These are phyloP conservation scores for Fusarium sp. DNA, from an alignment of 2,329 filamentous ascomycete genomes.

Conservation along the genomic window DNA sequence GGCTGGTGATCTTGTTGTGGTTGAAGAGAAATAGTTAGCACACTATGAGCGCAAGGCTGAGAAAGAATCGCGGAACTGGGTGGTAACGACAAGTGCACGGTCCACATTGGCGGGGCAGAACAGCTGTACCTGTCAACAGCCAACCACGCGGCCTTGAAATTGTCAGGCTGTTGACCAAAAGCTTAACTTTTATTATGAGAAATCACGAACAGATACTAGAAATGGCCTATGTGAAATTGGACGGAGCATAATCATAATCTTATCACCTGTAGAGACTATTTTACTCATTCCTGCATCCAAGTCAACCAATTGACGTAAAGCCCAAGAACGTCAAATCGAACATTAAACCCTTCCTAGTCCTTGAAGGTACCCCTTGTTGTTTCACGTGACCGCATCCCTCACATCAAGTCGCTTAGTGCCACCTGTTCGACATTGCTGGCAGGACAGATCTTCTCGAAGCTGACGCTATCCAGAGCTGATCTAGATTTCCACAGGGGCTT, in stretches of 20 bases:
- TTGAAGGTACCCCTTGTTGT: constrained; percentile 22
- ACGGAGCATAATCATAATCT: background rate
- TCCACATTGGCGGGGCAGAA: constrained; percentile 43
- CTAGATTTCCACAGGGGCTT: constrained; percentile 49
- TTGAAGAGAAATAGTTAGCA: constrained; percentile 19
- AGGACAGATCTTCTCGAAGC: constrained; percentile 57
- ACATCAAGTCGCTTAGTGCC: constrained; percentile 54
- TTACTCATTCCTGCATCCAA: background rate
- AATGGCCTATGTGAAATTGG: background rate
- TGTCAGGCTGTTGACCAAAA: constrained; percentile 13
- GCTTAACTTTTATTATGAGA: background rate
- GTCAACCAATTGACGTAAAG: background rate
- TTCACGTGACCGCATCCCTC: constrained; percentile 52
- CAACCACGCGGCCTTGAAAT: constrained; percentile 21
- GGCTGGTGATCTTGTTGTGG: constrained; percentile 5
- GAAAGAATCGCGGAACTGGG: constrained; percentile 40
- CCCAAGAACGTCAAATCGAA: background rate
- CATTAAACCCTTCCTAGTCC: background rate
- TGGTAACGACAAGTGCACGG: constrained; percentile 37
- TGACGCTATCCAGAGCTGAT: constrained; percentile 50
- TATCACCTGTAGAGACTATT: background rate
- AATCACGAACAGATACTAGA: background rate
- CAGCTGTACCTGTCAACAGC: constrained; percentile 24
- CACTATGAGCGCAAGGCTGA: constrained; percentile 45
- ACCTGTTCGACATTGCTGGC: constrained; percentile 56